Evolutionary conservation across 345 rosid species (phyloP).

Genomic region (Linum lewisii): DNA sequence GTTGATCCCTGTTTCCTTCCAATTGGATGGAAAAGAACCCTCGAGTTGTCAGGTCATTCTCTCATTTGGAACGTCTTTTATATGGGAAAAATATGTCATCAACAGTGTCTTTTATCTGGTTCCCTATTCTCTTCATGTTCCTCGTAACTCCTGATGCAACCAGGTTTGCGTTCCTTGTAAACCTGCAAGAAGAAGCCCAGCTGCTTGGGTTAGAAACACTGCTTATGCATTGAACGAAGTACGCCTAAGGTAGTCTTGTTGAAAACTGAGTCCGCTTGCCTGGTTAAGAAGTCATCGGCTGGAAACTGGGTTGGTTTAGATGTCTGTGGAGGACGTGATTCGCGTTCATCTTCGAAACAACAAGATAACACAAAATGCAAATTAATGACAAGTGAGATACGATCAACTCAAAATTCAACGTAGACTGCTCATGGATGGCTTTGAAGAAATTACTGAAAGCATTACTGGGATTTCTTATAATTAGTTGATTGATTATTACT

Average conservation of each 20-base stretch:
- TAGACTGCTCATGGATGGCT: background rate
- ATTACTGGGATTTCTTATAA: background rate
- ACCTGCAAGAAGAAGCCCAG: conserved; percentile 23
- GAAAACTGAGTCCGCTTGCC: conserved; percentile 22
- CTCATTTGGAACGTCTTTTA: conserved; percentile 47
- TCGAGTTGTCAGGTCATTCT: background rate
- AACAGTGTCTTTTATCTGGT: conserved; percentile 40
- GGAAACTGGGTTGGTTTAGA: conserved; percentile 29
- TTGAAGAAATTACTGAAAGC: background rate
- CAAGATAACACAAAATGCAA: background rate
- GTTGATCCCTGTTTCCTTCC: background rate
- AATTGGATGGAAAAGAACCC: background rate
- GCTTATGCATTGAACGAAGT: background rate
- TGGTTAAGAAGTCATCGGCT: conserved; percentile 44
- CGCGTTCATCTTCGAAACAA: conserved; percentile 25
- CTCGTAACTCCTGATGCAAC: conserved; percentile 57
- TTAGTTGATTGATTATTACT: background rate
- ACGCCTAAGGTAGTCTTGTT: background rate
- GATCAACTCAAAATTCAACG: too few relatives aligned
- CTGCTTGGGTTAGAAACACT: background rate
- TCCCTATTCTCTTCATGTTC: conserved; percentile 44
- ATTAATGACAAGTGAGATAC: background rate
- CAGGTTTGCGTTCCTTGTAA: conserved; percentile 43
- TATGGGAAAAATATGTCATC: conserved; percentile 44
- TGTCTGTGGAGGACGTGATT: conserved; percentile 31